Conservation (phyloP, 164 flowering plant genomes). For the Dillenia turbinata region DNA sequence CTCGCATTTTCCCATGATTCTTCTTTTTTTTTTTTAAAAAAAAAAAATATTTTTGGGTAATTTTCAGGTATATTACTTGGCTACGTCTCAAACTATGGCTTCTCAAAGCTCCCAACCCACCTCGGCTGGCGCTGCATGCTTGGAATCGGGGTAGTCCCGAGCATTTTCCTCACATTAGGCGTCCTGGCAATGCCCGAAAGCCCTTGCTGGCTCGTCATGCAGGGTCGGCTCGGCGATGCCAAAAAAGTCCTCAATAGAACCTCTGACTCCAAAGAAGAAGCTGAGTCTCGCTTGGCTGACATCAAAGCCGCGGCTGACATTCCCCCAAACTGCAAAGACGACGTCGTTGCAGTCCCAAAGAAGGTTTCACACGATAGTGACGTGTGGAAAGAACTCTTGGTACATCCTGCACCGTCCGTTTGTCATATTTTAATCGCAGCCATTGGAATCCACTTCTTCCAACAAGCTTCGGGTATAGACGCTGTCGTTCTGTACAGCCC, state of each 20-base stretch:
- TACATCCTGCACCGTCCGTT: slow-evolving; percentile 56
- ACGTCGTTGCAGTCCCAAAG: slow-evolving; percentile 35
- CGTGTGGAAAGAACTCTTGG: slow-evolving; percentile 58
- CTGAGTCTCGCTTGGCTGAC: slow-evolving; percentile 41
- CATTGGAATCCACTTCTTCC: slow-evolving; percentile 74
- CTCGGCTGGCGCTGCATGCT: slow-evolving; percentile 75
- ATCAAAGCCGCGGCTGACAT: slow-evolving; percentile 66
- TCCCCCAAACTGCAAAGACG: slow-evolving; percentile 40
- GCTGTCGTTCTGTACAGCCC: slow-evolving; percentile 71
- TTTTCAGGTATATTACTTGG: slow-evolving; percentile 40
- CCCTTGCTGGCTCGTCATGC: slow-evolving; percentile 78
- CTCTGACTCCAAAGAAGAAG: slow-evolving; percentile 48
- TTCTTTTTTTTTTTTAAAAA: too few species aligned
- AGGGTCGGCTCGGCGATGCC: slow-evolving; percentile 68
- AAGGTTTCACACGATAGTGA: slow-evolving; percentile 33
- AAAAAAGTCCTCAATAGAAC: slow-evolving; percentile 45
- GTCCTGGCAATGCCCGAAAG: slow-evolving; percentile 75
- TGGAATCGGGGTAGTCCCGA: slow-evolving; percentile 67
- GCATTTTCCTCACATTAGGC: slow-evolving; percentile 36
- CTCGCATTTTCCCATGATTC: too few species aligned
- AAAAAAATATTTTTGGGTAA: too few species aligned
- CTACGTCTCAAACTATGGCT: slow-evolving; percentile 63
- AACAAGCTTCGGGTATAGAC: slow-evolving; percentile 68
- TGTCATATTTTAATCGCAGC: slow-evolving; percentile 52
- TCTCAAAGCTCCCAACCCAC: slow-evolving; percentile 39